phyloP scores from a whole-genome alignment of 2,329 filamentous ascomycete genomes.

The Pseudogymnoascus sp. region DNA sequence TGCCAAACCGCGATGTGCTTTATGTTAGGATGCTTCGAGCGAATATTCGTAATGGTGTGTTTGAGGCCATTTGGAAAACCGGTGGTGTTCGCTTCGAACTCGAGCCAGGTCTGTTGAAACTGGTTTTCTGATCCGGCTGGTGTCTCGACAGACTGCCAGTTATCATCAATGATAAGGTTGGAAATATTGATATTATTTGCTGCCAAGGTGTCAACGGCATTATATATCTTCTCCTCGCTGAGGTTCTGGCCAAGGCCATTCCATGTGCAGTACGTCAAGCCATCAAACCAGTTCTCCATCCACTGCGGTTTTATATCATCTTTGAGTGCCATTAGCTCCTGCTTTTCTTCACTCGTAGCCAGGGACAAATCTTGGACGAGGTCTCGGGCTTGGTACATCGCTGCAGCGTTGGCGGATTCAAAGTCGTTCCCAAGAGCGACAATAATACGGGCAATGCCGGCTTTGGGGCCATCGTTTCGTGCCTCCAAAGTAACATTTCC shows the following conservation, averaged over 20 bases:
- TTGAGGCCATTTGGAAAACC: conserved; percentile 76
- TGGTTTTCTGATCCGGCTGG: conserved; percentile 36
- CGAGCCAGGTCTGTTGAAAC: conserved; percentile 59
- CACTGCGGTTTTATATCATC: conserved; percentile 52
- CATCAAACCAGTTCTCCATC: conserved; percentile 86
- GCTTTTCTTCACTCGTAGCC: conserved; percentile 34
- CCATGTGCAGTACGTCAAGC: conserved; percentile 94
- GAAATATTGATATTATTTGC: conserved; percentile 66
- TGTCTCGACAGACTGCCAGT: conserved; percentile 74
- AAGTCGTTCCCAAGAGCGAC: conserved; percentile 64
- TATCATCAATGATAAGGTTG: conserved; percentile 91
- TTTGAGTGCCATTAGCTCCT: conserved; percentile 38
- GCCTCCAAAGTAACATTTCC: conserved; percentile 62
- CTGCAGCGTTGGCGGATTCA: conserved; percentile 66
- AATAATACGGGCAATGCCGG: conserved; percentile 52
- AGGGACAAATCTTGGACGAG: conserved; percentile 43
- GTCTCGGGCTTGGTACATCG: conserved; percentile 79
- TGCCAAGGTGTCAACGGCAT: conserved; percentile 63
- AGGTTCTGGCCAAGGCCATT: conserved; percentile 80
- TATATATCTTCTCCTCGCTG: conserved; percentile 68
- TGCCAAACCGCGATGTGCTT: conserved; percentile 92
- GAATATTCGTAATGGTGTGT: conserved; percentile 59
- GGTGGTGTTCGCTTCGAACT: conserved; percentile 75
- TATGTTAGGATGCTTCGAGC: conserved; percentile 60
- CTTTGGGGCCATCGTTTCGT: conserved; percentile 55